Conservation (phyloP, 768 basidiomycete species). For the Russula virescens region DNA sequence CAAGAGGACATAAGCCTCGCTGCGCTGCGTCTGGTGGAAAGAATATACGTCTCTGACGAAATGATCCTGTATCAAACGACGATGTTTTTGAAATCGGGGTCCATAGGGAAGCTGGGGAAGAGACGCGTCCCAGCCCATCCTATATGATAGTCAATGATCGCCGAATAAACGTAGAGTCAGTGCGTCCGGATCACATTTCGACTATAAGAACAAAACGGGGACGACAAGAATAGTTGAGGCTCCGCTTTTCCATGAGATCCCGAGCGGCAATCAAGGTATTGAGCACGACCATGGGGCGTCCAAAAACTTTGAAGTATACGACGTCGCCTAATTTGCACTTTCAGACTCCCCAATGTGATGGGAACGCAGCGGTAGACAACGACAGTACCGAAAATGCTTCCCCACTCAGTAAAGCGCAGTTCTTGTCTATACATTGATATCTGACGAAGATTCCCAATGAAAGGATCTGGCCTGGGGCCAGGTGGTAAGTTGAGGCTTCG, state of each 20-base stretch:
- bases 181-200: constrained; percentile 27
- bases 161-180: background rate
- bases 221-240: constrained; percentile 32
- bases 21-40: constrained; percentile 27
- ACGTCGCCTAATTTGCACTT: constrained; percentile 29
- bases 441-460: constrained; percentile 32
- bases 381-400: constrained; percentile 28
- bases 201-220: constrained; percentile 29
- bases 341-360: background rate
- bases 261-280: constrained; percentile 32
- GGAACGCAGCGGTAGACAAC: background rate
- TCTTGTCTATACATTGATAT: constrained; percentile 27
- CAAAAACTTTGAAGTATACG: constrained; percentile 30
- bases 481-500: constrained; percentile 27
- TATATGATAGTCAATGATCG: constrained; percentile 2
- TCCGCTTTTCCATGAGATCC: constrained; percentile 34
- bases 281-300: constrained; percentile 30
- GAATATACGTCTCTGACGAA: constrained; percentile 23
- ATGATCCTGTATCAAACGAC: constrained; percentile 29
- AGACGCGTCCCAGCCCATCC: constrained; percentile 24
- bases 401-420: constrained; percentile 29
- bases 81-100: constrained; percentile 29
- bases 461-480: constrained; percentile 29
- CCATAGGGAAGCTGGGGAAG: constrained; percentile 27
- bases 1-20: constrained; percentile 29